These are phyloP conservation scores for Nidula microcarpa DNA, from an alignment of 768 basidiomycete genomes.

Conservation along the genomic window DNA sequence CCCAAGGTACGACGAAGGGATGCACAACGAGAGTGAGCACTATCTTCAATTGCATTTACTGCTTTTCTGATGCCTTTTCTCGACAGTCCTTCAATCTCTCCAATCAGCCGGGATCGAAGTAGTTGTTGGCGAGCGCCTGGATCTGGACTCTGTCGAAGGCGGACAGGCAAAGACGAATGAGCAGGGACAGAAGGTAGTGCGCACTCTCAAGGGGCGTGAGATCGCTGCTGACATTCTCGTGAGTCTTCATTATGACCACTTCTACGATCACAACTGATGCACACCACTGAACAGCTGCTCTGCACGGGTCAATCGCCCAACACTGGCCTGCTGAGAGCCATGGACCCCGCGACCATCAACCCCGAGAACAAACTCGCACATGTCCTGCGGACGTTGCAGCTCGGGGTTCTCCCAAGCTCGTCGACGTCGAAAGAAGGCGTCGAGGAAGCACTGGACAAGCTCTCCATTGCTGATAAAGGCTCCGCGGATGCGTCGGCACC, in stretches of 20 bases:
- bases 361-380: slow-evolving; percentile 32
- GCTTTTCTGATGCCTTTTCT: background rate
- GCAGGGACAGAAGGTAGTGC: slow-evolving; percentile 29
- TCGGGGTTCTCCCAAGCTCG: slow-evolving; percentile 22
- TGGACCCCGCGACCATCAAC: slow-evolving; percentile 39
- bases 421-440: slow-evolving; percentile 5
- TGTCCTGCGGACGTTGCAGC: slow-evolving; percentile 51
- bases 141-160: slow-evolving; percentile 31
- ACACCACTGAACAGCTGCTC: slow-evolving; percentile 34
- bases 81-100: slow-evolving; percentile 31
- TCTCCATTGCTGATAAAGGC: slow-evolving; percentile 2
- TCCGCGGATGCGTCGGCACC: background rate
- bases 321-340: slow-evolving; percentile 37
- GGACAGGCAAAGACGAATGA: slow-evolving; percentile 19
- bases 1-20: slow-evolving; percentile 45
- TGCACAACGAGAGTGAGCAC: slow-evolving; percentile 49
- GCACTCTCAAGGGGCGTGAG: slow-evolving; percentile 45
- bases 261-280: background rate
- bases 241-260: slow-evolving; percentile 10
- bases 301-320: slow-evolving; percentile 64
- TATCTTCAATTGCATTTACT: background rate
- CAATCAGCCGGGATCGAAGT: slow-evolving; percentile 42
- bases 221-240: slow-evolving; percentile 54
- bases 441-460: slow-evolving; percentile 13
- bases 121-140: slow-evolving; percentile 54